These are phyloP conservation scores for Rhodotorula sphaerocarpa DNA, from an alignment of 768 basidiomycete genomes.

Conservation along the genomic window DNA sequence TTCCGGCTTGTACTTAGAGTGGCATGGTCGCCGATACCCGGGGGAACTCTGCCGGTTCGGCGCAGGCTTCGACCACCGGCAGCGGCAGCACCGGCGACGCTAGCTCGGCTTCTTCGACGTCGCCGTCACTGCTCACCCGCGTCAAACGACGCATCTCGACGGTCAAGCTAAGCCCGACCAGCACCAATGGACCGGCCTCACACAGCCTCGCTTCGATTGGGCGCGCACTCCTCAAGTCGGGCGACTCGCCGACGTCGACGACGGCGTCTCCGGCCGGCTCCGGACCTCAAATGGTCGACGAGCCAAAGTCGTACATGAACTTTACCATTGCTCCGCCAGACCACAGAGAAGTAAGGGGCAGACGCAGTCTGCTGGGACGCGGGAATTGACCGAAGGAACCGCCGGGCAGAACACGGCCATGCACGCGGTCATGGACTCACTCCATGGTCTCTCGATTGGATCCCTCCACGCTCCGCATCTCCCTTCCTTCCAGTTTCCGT, in stretches of 20 bases:
- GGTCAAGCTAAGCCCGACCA: not conserved
- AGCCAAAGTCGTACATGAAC: conserved; percentile 1
- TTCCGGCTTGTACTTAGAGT: no score
- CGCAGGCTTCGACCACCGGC: no score
- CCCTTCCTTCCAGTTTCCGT: not conserved
- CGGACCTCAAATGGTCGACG: no score
- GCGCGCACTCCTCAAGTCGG: not conserved
- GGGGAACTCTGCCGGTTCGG: no score
- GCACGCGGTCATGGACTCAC: conserved; percentile 18
- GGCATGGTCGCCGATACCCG: no score
- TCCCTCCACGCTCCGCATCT: conserved; percentile 15
- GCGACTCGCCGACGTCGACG: not conserved
- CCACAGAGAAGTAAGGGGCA: conserved; percentile 12
- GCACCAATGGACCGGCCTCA: not conserved
- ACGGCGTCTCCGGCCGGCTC: no score
- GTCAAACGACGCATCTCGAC: not conserved
- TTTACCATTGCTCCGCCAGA: conserved; percentile 15
- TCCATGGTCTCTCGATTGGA: conserved; percentile 10
- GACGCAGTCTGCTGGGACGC: not conserved
- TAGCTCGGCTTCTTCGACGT: not conserved
- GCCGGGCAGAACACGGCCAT: conserved; percentile 15
- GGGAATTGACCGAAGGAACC: not conserved
- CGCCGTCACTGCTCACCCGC: not conserved
- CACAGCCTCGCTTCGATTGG: not conserved
- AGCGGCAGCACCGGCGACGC: no score